Conservation (phyloP, 805 yeast species). For the Naumovozyma castellii region DNA sequence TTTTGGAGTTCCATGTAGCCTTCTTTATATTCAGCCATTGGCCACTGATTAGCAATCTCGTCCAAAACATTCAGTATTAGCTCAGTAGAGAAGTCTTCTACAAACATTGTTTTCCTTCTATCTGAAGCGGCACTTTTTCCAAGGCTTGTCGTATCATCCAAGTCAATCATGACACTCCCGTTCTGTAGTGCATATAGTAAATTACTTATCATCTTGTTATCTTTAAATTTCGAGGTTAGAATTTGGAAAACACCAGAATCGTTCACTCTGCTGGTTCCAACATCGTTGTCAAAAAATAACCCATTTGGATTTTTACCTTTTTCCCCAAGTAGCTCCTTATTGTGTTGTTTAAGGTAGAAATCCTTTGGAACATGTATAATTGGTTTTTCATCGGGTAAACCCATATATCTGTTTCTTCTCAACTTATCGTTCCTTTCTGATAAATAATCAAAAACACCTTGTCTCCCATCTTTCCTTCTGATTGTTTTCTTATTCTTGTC, state of each 20-base stretch:
- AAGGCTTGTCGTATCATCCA: slow-evolving; percentile 9
- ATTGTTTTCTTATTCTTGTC: slow-evolving; percentile 30
- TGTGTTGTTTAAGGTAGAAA: slow-evolving; percentile 19
- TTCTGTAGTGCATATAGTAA: slow-evolving; percentile 36
- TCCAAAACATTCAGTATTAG: slow-evolving; percentile 19
- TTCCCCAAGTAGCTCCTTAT: slow-evolving; percentile 14
- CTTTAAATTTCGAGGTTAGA: slow-evolving; percentile 26
- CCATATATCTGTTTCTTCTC: slow-evolving; percentile 29
- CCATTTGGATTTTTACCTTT: slow-evolving; percentile 14
- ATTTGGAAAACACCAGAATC: slow-evolving; percentile 23
- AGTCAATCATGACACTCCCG: slow-evolving; percentile 33
- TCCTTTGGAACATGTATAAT: slow-evolving; percentile 22
- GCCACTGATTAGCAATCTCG: slow-evolving; percentile 30
- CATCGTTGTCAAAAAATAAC: slow-evolving; percentile 17
- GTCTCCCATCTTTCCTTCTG: slow-evolving; percentile 44
- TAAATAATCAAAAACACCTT: slow-evolving; percentile 30
- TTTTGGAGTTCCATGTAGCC: slow-evolving; percentile 37
- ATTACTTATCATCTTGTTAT: slow-evolving; percentile 25
- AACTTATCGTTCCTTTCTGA: slow-evolving; percentile 25
- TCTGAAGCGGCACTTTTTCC: slow-evolving; percentile 14
- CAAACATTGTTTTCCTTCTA: slow-evolving; percentile 31
- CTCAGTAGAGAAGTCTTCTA: slow-evolving; percentile 29
- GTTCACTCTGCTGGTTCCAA: slow-evolving; percentile 1
- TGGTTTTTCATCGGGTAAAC: slow-evolving; percentile 25
- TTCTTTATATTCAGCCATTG: slow-evolving; percentile 33